Evolutionary conservation across 2,329 filamentous ascomycete species (phyloP).

Genomic region (Knoxdaviesia capensis): DNA sequence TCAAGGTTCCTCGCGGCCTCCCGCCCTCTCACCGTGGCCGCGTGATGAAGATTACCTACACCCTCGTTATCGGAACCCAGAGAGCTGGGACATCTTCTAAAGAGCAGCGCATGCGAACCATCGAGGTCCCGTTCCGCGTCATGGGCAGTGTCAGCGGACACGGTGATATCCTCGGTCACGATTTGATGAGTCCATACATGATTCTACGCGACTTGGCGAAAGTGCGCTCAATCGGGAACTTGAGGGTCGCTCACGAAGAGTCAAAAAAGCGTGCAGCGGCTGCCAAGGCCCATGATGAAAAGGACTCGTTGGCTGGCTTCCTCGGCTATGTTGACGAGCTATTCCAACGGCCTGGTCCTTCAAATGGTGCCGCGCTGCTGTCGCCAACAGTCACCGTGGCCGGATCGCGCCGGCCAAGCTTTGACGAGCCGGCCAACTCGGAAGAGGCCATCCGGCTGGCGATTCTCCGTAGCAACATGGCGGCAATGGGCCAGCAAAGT

Average conservation of each 20-base stretch:
- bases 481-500: conserved; percentile 49
- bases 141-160: conserved; percentile 80
- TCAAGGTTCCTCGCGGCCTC: conserved; percentile 69
- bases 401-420: conserved; percentile 29
- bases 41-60: conserved; percentile 85
- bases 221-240: conserved; percentile 13
- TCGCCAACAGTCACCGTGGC: conserved; percentile 45
- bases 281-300: conserved; percentile 11
- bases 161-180: conserved; percentile 78
- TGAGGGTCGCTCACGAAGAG: too few relatives aligned
- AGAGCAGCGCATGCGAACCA: conserved; percentile 71
- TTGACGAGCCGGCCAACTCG: conserved; percentile 38
- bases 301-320: conserved; percentile 40
- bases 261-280: too few relatives aligned
- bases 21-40: conserved; percentile 82
- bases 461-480: conserved; percentile 63
- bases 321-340: conserved; percentile 60
- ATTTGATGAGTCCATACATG: conserved; percentile 87
- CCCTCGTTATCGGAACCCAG: conserved; percentile 80
- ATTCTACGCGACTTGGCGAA: conserved; percentile 67
- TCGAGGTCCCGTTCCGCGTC: conserved; percentile 82
- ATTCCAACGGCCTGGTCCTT: conserved; percentile 27
- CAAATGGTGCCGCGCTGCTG: conserved; percentile 38
- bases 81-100: conserved; percentile 49
- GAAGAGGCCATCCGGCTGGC: conserved; percentile 84